Percentiles rank a stretch among this genome's conserved stretches.
phyloP scores from a whole-genome alignment of 1,284 basidiomycete genomes.

The Quambalaria eucalypti region DNA sequence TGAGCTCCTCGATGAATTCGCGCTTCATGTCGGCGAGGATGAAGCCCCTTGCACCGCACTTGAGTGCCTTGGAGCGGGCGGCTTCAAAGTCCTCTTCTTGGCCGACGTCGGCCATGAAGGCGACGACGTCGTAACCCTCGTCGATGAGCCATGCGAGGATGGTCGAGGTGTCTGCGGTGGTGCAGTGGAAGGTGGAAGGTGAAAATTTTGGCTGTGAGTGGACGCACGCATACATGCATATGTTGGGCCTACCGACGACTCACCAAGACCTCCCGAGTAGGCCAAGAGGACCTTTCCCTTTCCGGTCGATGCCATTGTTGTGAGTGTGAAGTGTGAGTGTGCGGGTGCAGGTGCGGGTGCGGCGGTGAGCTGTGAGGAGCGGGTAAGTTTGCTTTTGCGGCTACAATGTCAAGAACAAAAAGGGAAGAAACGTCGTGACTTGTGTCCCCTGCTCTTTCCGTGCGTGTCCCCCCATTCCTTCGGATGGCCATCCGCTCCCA shows the following conservation, averaged over 20 bases:
- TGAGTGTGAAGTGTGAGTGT: background rate
- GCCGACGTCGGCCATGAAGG: conserved; percentile 98
- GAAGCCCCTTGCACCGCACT: conserved; percentile 90
- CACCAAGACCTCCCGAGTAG: conserved; percentile 95
- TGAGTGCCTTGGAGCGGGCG: conserved; percentile 79
- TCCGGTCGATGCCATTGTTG: conserved; percentile 4
- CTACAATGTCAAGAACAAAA: no score
- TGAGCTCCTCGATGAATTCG: conserved; percentile 92
- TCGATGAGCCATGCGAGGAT: conserved; percentile 60
- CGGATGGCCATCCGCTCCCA: no score
- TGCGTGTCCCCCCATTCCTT: no score
- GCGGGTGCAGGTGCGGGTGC: background rate
- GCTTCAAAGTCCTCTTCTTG: conserved; percentile 98
- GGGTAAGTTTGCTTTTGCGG: no score
- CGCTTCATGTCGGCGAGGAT: conserved; percentile 87
- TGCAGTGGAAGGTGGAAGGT: background rate
- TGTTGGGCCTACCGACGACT: conserved; percentile 51
- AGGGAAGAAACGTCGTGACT: no score
- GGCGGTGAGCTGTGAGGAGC: background rate
- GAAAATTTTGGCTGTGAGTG: background rate
- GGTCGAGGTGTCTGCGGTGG: conserved; percentile 41
- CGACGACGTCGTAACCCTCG: conserved; percentile 90
- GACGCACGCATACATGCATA: background rate
- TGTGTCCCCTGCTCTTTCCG: no score
- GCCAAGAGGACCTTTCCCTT: conserved; percentile 82